phyloP scores from a whole-genome alignment of 306 rosid species.

The Cicer cuneatum region DNA sequence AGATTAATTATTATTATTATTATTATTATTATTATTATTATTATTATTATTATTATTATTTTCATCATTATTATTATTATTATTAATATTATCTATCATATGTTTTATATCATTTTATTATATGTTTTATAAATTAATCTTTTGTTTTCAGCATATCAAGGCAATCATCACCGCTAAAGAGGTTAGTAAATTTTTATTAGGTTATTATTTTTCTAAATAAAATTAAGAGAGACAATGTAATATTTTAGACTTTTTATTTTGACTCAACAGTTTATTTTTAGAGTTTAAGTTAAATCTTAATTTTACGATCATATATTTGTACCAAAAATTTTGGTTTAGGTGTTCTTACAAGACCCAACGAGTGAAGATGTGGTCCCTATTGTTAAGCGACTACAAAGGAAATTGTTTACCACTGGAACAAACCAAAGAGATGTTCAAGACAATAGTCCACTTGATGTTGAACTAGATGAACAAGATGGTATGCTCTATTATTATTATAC shows the following conservation, averaged over 20 bases:
- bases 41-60: too few species aligned
- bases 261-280: not conserved
- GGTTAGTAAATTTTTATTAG: slow-evolving; percentile 50
- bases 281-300: not conserved
- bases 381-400: slow-evolving; percentile 69
- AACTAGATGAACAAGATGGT: slow-evolving; percentile 68
- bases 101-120: not conserved
- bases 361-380: slow-evolving; percentile 69
- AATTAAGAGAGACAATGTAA: not conserved
- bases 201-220: not conserved
- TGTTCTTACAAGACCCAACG: slow-evolving; percentile 67
- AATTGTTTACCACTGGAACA: slow-evolving; percentile 47
- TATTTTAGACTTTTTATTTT: not conserved
- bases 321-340: slow-evolving; percentile 52
- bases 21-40: too few species aligned
- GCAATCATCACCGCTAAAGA: slow-evolving; percentile 82
- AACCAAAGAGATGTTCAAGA: slow-evolving; percentile 44
- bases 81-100: too few species aligned
- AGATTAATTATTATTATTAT: too few species aligned
- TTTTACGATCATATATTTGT: not conserved
- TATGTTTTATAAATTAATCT: not conserved
- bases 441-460: slow-evolving; percentile 49
- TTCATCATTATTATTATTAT: too few species aligned
- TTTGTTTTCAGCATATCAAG: slow-evolving; percentile 66
- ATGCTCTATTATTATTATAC: slow-evolving; percentile 31